Conservation (phyloP, 805 yeast species). For the Candida parachauliodes region DNA sequence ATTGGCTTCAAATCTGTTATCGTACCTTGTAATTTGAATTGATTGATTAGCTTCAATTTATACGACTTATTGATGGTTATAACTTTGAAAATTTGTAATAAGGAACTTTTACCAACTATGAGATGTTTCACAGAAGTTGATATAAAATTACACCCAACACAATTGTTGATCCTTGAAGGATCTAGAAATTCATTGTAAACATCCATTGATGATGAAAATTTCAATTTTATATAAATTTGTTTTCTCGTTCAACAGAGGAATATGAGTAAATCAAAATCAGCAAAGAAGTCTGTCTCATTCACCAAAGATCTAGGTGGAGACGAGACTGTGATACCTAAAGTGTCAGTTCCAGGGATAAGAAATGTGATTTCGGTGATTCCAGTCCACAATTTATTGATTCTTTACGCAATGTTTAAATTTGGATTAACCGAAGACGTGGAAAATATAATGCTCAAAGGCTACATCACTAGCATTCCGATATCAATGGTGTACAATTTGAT, state of each 20-base stretch:
- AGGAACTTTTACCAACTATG: conserved; percentile 65
- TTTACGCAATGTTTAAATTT: conserved; percentile 25
- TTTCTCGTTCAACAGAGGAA: neutral
- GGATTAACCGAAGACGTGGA: conserved; percentile 26
- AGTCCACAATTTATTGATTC: conserved; percentile 23
- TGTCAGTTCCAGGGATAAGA: conserved; percentile 15
- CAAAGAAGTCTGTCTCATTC: conserved; percentile 4
- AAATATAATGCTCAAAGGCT: conserved; percentile 23
- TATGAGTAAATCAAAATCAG: neutral
- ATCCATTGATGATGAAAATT: conserved; percentile 60
- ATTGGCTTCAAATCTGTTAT: conserved; percentile 56
- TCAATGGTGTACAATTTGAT: conserved; percentile 24
- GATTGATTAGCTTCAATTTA: conserved; percentile 44
- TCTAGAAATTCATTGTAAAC: conserved; percentile 73
- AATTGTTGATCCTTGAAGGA: conserved; percentile 69
- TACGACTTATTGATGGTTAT: conserved; percentile 22
- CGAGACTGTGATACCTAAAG: neutral
- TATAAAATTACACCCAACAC: conserved; percentile 51
- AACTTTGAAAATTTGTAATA: conserved; percentile 59
- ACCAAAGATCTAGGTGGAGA: neutral
- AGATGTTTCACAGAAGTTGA: conserved; percentile 47
- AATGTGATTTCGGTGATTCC: conserved; percentile 20
- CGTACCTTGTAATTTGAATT: conserved; percentile 68
- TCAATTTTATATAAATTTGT: neutral
- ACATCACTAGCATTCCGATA: conserved; percentile 18